phyloP scores from a whole-genome alignment of 495 filamentous ascomycete species.

The Aspergillus bridgeri region DNA sequence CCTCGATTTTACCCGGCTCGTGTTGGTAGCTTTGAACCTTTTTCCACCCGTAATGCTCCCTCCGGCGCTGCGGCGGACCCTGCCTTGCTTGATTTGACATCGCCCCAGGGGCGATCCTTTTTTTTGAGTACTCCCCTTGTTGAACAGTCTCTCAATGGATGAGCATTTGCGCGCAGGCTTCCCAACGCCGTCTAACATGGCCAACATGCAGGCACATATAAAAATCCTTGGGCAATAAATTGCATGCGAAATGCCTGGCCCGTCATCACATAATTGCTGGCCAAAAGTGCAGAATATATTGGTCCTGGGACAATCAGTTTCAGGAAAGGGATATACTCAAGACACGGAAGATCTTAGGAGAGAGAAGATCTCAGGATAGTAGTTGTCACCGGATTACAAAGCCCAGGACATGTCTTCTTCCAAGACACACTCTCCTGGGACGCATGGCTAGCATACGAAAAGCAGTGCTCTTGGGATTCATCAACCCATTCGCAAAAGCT shows the following conservation, averaged over 20 bases:
- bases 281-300: too few relatives aligned
- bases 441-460: too few relatives aligned
- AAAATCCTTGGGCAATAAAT: conserved; percentile 2
- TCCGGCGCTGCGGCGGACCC: not conserved
- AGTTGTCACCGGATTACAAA: too few relatives aligned
- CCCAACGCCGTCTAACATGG: conserved; percentile 2
- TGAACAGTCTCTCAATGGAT: not conserved
- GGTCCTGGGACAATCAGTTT: too few relatives aligned
- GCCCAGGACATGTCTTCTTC: too few relatives aligned
- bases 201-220: not conserved
- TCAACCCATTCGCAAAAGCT: too few relatives aligned
- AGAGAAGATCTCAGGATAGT: too few relatives aligned
- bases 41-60: conserved; percentile 1
- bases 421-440: too few relatives aligned
- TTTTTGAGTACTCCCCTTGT: not conserved
- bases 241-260: conserved; percentile 1
- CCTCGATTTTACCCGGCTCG: not conserved
- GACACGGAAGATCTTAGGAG: too few relatives aligned
- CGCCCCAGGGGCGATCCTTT: not conserved
- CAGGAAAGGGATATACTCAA: too few relatives aligned
- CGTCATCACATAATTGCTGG: conserved; percentile 1
- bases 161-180: not conserved
- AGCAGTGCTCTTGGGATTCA: too few relatives aligned
- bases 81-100: not conserved
- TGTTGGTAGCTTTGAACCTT: conserved; percentile 2